Percentiles rank a stretch among this genome's conserved stretches.
Evolutionary conservation across 371 early-diverging fungal genomes (phyloP).

Genomic region (Amoeboaphelidium protococcarum): DNA sequence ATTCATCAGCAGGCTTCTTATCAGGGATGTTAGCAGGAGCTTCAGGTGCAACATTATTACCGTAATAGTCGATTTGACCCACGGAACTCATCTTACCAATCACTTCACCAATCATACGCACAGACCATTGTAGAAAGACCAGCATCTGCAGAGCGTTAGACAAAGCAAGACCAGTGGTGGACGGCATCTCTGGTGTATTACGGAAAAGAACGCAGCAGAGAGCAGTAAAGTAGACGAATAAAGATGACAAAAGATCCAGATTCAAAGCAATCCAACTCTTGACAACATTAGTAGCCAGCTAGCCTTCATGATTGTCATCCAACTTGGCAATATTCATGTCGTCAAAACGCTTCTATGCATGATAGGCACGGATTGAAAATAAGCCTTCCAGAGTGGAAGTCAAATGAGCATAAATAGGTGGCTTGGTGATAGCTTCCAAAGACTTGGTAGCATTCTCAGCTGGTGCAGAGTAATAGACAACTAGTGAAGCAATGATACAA

Average conservation of each 20-base stretch:
- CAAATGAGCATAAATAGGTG: slow-evolving; percentile 38
- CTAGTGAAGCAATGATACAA: slow-evolving; percentile 8
- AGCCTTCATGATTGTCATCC: slow-evolving; percentile 25
- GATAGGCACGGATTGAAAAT: slow-evolving; percentile 32
- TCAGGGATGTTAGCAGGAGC: slow-evolving; percentile 16
- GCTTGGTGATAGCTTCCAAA: slow-evolving; percentile 25
- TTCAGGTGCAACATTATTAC: slow-evolving; percentile 22
- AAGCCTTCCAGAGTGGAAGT: slow-evolving; percentile 40
- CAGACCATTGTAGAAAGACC: slow-evolving; percentile 38
- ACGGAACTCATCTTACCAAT: slow-evolving; percentile 25
- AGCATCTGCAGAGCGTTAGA: slow-evolving; percentile 36
- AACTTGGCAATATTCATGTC: slow-evolving; percentile 18
- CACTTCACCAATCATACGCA: slow-evolving; percentile 28
- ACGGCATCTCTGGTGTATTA: slow-evolving; percentile 3
- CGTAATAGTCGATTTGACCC: slow-evolving; percentile 22
- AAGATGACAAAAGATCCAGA: slow-evolving; percentile 27
- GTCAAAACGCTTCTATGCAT: slow-evolving; percentile 25
- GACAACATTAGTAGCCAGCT: slow-evolving; percentile 17
- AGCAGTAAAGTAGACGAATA: slow-evolving; percentile 31
- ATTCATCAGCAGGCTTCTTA: slow-evolving; percentile 9
- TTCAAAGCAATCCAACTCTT: slow-evolving; percentile 29
- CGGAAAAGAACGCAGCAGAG: slow-evolving; percentile 20
- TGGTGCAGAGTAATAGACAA: slow-evolving; percentile 12
- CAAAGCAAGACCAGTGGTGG: slow-evolving; percentile 25
- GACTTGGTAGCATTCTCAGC: slow-evolving; percentile 20